Evolutionary conservation across 495 filamentous ascomycete species (phyloP).

Genomic region (Xylaria scruposa): DNA sequence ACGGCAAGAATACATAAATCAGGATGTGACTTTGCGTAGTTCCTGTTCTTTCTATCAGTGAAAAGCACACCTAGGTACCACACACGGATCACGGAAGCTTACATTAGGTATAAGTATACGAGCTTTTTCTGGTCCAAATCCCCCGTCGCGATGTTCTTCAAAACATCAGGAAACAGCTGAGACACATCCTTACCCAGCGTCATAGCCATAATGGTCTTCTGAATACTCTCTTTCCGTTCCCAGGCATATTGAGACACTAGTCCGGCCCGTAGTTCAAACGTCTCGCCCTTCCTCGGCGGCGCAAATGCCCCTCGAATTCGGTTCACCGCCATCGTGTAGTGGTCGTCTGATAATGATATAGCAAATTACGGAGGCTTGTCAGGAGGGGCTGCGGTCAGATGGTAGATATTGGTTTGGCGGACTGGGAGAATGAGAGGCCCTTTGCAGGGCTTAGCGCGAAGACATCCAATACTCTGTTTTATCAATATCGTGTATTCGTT

Average conservation of each 20-base stretch:
- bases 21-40: conserved; percentile 99
- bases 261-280: conserved; percentile 95
- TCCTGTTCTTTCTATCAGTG: conserved; percentile 63
- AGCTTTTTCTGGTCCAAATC: conserved; percentile 99
- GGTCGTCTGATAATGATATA: conserved; percentile 10
- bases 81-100: conserved; percentile 38
- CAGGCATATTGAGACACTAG: conserved; percentile 99
- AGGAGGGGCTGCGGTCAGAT: conserved; percentile 7
- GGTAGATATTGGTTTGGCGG: conserved; percentile 5
- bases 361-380: neutral
- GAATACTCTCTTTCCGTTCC: conserved; percentile 97
- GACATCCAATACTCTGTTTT: conserved; percentile 27
- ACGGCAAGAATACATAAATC: conserved; percentile 99
- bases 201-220: conserved; percentile 99
- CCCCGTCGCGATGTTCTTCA: conserved; percentile 96
- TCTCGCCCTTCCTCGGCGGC: conserved; percentile 92
- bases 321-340: conserved; percentile 81
- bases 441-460: conserved; percentile 33
- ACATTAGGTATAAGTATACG: conserved; percentile 99
- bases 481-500: neutral
- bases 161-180: conserved; percentile 93
- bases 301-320: conserved; percentile 93
- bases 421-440: conserved; percentile 31
- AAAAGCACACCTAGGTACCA: neutral
- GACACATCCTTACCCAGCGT: conserved; percentile 98